Conservation (phyloP, 805 yeast species). For the Metschnikowia colocasiae region DNA sequence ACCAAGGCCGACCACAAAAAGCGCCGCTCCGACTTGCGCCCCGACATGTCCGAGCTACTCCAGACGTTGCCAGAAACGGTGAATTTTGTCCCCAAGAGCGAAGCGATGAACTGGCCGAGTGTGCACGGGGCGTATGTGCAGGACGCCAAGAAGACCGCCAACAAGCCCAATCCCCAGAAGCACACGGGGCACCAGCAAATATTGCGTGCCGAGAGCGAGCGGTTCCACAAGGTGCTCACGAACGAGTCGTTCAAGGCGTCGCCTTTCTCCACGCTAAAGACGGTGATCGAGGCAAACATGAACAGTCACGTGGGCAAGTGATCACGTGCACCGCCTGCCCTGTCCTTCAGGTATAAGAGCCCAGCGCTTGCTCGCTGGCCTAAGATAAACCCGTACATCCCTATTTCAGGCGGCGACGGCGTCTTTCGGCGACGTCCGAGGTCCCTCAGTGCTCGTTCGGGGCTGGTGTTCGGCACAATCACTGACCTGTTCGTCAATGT, state of each 20-base stretch:
- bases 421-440: no score
- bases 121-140: conserved; percentile 18
- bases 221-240: conserved; percentile 56
- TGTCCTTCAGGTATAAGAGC: no score
- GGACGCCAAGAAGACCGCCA: conserved; percentile 22
- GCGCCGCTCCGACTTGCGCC: conserved; percentile 56
- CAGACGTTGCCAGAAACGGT: conserved; percentile 43
- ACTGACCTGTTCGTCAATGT: no score
- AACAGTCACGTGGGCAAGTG: conserved; percentile 2
- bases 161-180: conserved; percentile 51
- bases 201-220: conserved; percentile 52
- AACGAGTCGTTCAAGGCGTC: conserved; percentile 52
- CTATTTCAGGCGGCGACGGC: no score
- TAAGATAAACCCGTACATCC: no score
- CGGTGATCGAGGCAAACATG: conserved; percentile 40
- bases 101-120: conserved; percentile 8
- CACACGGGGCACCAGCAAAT: conserved; percentile 42
- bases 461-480: no score
- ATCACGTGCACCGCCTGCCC: not conserved
- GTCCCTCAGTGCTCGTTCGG: no score
- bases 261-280: conserved; percentile 64
- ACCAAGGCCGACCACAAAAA: conserved; percentile 66
- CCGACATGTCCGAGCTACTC: conserved; percentile 62
- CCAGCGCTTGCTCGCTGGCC: no score
- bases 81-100: conserved; percentile 13